Evolutionary conservation across 371 early-diverging fungal species (phyloP), one percentile per base, ranked within the genome.

Genomic region (Mucor piriformis): DNA sequence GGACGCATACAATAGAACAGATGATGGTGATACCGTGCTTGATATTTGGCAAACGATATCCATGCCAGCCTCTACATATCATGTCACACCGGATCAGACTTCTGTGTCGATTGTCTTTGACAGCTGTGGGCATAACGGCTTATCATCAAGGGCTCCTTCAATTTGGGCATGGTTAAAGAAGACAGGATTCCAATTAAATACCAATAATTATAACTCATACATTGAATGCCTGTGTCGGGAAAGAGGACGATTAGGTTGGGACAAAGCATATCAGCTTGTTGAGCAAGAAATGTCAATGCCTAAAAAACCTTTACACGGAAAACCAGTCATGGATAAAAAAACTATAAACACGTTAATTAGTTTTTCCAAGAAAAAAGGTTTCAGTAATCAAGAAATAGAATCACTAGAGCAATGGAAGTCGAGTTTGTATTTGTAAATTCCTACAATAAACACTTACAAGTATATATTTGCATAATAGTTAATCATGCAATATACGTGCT

Each of bases 171-270:
- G 34, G 29, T 34, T 76, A 11, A 59, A 67, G 18, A 59, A 42
- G 4, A 21, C 48, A 3, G 29, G 57, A 0, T 70, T 74, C 21
- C 38, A 53, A 2, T 49, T 76, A 1, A 75, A 77, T 32, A 68
- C 70, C 34, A 77, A 77, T 42, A 74, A 76, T 37, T 77, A 70
- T 40, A 74, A 62, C 23, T 77, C 81, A 1, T 81, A 74, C 49
- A 68, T 81, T 6, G 81, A 81, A 49, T 75, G 70, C 23, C 58
- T 81, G 2, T 77, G 81, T 54, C 66, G 81, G 37, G 38, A 34
- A 25, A 54, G 51, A 11, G 71, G 67, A 6, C 47, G 67, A 27
- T 15, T 8, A 2, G 75, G 73, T 0, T 78, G 72, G 72, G 71
- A 78, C 21, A 48, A 49, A 12, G 78, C 78, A 1, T 42, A 55